These are phyloP conservation scores for Mucor indicus DNA, from an alignment of 371 early-diverging fungal species.

Conservation along the genomic window DNA sequence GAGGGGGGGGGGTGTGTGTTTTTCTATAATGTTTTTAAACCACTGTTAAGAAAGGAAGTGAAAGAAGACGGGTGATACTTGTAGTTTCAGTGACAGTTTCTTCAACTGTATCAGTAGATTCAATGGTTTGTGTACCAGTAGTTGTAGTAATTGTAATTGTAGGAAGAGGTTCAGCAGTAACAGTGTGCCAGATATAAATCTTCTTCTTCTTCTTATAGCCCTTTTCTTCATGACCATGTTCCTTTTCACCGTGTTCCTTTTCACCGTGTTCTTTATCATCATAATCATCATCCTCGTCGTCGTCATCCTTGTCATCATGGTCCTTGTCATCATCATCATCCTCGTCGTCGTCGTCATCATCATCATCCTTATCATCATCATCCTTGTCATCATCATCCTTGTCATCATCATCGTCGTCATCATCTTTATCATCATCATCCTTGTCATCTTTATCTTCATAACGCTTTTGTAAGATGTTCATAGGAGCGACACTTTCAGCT, in stretches of 20 bases:
- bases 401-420: not conserved
- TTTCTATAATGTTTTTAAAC: not conserved
- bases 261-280: not conserved
- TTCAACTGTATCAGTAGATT: not conserved
- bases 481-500: not conserved
- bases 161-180: not conserved
- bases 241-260: not conserved
- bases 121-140: not conserved
- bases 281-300: not conserved
- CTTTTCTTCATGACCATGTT: not conserved
- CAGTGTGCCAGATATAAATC: slow-evolving; percentile 8
- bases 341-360: slow-evolving; percentile 8
- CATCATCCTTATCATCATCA: not conserved
- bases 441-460: slow-evolving; percentile 5
- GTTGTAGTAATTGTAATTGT: not conserved
- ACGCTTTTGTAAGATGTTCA: slow-evolving; percentile 2
- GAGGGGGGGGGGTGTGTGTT: too few species aligned
- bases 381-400: slow-evolving; percentile 1
- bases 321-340: not conserved
- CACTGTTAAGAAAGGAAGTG: slow-evolving; percentile 8
- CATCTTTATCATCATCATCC: not conserved
- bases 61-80: slow-evolving; percentile 2
- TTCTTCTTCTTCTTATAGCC: slow-evolving; percentile 1
- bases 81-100: not conserved
- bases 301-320: not conserved